phyloP scores from a whole-genome alignment of 2,329 filamentous ascomycete genomes.

The Canariomyces notabilis region DNA sequence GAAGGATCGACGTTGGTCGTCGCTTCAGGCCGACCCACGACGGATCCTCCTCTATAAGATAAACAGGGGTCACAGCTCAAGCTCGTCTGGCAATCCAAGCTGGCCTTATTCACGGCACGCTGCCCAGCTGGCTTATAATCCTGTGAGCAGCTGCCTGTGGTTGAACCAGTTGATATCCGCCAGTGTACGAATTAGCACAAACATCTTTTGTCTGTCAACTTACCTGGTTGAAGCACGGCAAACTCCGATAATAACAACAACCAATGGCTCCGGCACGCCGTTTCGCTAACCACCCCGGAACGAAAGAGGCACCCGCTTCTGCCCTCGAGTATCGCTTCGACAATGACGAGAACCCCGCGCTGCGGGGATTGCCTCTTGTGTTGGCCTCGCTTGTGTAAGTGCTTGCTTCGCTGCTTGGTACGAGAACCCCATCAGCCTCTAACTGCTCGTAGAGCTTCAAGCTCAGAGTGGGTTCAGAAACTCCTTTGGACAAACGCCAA shows the following conservation, averaged over 20 bases:
- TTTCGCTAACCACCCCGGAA: constrained; percentile 42
- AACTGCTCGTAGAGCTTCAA: constrained; percentile 46
- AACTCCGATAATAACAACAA: not conserved
- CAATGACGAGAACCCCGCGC: constrained; percentile 60
- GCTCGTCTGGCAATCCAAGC: no score
- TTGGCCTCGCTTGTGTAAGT: constrained; percentile 39
- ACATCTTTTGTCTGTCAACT: no score
- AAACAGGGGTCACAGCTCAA: no score
- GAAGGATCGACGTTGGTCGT: no score
- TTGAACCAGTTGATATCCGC: no score
- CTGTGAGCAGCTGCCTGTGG: no score
- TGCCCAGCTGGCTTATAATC: no score
- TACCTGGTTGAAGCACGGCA: not conserved
- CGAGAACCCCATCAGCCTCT: not conserved
- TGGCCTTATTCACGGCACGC: no score
- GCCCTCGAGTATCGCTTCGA: constrained; percentile 28
- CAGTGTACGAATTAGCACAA: no score
- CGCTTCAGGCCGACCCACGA: no score
- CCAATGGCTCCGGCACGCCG: constrained; percentile 16
- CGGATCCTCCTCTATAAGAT: no score
- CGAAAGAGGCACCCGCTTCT: constrained; percentile 34
- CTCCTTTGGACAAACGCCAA: constrained; percentile 66
- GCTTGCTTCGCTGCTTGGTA: not conserved
- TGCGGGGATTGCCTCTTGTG: constrained; percentile 61
- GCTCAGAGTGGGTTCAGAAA: constrained; percentile 56